phyloP scores from a whole-genome alignment of 306 rosid genomes.

The Corylus avellana region DNA sequence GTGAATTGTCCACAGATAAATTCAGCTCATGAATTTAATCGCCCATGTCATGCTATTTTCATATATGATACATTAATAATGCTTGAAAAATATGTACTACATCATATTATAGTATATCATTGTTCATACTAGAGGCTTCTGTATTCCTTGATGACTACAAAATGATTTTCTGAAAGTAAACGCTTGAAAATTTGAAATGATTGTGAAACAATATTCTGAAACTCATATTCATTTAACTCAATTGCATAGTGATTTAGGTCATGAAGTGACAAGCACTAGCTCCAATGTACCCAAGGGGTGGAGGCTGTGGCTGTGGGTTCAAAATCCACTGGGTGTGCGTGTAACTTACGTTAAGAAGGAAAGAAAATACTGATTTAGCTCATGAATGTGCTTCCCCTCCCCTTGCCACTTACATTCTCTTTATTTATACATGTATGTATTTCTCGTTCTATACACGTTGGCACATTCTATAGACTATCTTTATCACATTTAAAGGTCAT shows the following conservation, averaged over 20 bases:
- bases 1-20: neutral
- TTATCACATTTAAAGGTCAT: neutral
- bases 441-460: neutral
- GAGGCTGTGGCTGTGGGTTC: neutral
- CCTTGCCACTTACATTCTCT: neutral
- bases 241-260: neutral
- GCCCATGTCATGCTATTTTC: neutral
- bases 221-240: neutral
- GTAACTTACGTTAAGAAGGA: neutral
- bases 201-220: neutral
- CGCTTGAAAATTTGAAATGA: neutral
- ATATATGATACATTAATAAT: neutral
- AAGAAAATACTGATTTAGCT: neutral
- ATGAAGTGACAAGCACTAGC: neutral
- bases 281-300: neutral
- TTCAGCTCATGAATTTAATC: neutral
- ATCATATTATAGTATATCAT: neutral
- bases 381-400: neutral
- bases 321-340: neutral
- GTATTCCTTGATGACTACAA: neutral
- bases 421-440: neutral
- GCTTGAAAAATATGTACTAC: neutral
- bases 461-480: neutral
- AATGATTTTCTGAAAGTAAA: neutral
- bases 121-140: neutral